Percentiles rank a stretch among this genome's conserved stretches.
phyloP scores from a whole-genome alignment of 2,329 filamentous ascomycete genomes.

The Phialophora expanda region DNA sequence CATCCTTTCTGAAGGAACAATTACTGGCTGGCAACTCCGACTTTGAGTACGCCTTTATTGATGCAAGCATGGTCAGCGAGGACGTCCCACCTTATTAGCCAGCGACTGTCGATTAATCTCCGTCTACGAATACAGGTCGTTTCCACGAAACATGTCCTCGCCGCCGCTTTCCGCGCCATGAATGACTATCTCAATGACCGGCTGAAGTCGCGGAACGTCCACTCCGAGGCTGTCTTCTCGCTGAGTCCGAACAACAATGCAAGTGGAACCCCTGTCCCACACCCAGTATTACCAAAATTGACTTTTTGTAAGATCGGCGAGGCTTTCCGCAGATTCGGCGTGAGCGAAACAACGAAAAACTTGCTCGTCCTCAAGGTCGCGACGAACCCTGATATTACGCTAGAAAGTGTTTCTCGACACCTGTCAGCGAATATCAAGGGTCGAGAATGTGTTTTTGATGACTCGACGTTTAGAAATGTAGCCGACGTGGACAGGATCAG shows the following conservation, averaged over 20 bases:
- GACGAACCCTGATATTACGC: constrained; percentile 54
- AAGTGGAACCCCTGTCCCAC: constrained; percentile 52
- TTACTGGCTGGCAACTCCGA: constrained; percentile 80
- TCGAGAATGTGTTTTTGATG: constrained; percentile 62
- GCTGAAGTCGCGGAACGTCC: constrained; percentile 81
- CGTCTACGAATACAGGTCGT: constrained; percentile 60
- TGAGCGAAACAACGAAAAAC: constrained; percentile 70
- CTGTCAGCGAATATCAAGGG: constrained; percentile 68
- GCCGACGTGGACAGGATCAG: constrained; percentile 72
- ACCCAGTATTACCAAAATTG: constrained; percentile 8
- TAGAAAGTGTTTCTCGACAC: constrained; percentile 63
- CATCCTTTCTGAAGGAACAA: constrained; percentile 77
- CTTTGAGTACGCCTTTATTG: constrained; percentile 93
- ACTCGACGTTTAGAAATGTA: constrained; percentile 63
- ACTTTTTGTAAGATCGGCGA: constrained; percentile 73
- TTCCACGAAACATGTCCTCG: constrained; percentile 73
- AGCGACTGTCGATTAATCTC: background rate
- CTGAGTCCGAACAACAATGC: constrained; percentile 79
- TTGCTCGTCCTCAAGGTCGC: constrained; percentile 84
- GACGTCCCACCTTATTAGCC: background rate
- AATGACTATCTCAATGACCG: constrained; percentile 65
- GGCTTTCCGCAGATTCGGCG: constrained; percentile 85
- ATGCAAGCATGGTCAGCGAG: constrained; percentile 72
- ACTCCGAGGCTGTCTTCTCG: constrained; percentile 84
- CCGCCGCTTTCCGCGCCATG: constrained; percentile 78